Evolutionary conservation across 2,329 filamentous ascomycete genomes (phyloP).

Genomic region (Cryphonectria radicalis): DNA sequence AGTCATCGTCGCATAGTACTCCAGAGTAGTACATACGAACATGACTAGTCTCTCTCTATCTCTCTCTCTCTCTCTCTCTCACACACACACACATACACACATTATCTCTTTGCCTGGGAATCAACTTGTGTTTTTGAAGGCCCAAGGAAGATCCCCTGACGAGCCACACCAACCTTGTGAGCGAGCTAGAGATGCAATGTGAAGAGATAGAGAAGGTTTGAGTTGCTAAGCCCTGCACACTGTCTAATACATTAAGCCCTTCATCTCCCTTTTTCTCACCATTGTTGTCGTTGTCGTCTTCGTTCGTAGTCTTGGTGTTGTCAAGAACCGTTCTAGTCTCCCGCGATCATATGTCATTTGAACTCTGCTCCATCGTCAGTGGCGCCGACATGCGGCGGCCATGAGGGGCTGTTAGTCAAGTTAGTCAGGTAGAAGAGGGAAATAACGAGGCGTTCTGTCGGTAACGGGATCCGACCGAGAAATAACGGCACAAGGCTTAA

Average conservation of each 20-base stretch:
- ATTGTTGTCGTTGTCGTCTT: neutral
- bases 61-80: too few relatives aligned
- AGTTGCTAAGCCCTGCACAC: neutral
- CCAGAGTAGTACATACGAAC: neutral
- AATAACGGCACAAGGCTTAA: neutral
- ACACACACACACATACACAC: too few relatives aligned
- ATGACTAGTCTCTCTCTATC: neutral
- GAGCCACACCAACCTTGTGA: neutral
- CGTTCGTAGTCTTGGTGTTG: neutral
- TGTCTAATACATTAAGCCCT: neutral
- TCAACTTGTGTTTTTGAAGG: neutral
- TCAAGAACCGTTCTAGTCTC: neutral
- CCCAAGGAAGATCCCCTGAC: neutral
- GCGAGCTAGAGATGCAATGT: neutral
- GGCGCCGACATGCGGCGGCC: too few relatives aligned
- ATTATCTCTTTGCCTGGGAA: neutral
- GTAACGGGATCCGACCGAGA: neutral
- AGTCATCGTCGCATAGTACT: neutral
- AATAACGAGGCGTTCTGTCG: too few relatives aligned
- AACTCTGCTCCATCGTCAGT: neutral
- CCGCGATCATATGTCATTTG: neutral
- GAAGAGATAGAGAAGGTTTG: neutral
- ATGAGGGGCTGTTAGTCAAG: neutral
- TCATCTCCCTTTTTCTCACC: neutral
- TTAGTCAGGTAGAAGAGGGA: neutral